Percentiles rank a stretch among this genome's conserved stretches.
phyloP scores from a whole-genome alignment of 2,329 filamentous ascomycete species.

The Monosporascus sp. region DNA sequence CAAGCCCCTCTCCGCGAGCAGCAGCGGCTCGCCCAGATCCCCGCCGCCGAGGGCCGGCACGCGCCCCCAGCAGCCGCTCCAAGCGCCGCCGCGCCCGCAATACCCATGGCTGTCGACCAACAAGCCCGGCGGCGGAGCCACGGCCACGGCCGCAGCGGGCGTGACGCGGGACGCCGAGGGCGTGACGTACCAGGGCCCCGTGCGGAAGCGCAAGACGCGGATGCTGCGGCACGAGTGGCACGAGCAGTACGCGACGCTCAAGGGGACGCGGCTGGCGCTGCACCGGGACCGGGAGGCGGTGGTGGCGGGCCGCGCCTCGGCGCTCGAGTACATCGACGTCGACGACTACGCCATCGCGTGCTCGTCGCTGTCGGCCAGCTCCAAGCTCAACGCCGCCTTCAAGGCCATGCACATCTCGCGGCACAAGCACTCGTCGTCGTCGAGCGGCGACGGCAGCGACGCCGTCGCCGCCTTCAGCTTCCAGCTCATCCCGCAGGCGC shows the following conservation, averaged over 20 bases:
- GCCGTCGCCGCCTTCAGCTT: constrained; percentile 71
- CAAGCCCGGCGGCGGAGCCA: constrained; percentile 16
- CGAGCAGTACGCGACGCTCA: constrained; percentile 83
- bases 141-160: constrained; percentile 16
- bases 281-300: constrained; percentile 52
- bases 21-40: constrained; percentile 23
- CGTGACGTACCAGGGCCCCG: constrained; percentile 73
- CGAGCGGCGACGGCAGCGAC: constrained; percentile 34
- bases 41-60: constrained; percentile 29
- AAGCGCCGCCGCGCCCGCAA: constrained; percentile 48
- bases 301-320: constrained; percentile 37
- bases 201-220: constrained; percentile 89
- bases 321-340: constrained; percentile 76
- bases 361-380: constrained; percentile 66
- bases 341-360: constrained; percentile 87
- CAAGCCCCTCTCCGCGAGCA: constrained; percentile 27
- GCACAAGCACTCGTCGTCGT: constrained; percentile 17
- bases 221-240: constrained; percentile 92
- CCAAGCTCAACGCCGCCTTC: constrained; percentile 82
- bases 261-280: constrained; percentile 68
- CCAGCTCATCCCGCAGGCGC: constrained; percentile 71
- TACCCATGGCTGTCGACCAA: constrained; percentile 52
- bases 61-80: constrained; percentile 34
- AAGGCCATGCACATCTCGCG: constrained; percentile 66
- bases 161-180: constrained; percentile 39